These are phyloP conservation scores for Royoungia palumana DNA, from an alignment of 768 basidiomycete genomes.

Conservation along the genomic window DNA sequence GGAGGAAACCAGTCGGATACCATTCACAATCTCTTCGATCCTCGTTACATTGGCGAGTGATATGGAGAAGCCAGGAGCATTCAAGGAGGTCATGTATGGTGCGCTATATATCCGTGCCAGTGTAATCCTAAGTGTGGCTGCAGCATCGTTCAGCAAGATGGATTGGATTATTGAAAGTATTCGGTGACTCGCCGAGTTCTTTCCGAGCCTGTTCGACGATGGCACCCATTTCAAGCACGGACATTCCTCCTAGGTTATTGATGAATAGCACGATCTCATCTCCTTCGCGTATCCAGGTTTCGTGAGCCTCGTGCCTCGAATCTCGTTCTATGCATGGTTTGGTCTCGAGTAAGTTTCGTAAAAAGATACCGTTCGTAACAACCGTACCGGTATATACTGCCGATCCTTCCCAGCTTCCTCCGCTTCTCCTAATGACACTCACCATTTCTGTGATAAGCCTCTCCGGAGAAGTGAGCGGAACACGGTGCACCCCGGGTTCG, in stretches of 20 bases:
- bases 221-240: conserved; percentile 51
- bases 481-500: conserved; percentile 40
- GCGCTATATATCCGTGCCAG: conserved; percentile 45
- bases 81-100: conserved; percentile 57
- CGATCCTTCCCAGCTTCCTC: conserved; percentile 12
- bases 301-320: not conserved
- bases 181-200: conserved; percentile 39
- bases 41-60: conserved; percentile 48
- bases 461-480: conserved; percentile 18
- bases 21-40: conserved; percentile 11
- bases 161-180: not conserved
- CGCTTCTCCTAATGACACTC: conserved; percentile 16
- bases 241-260: conserved; percentile 55
- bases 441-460: conserved; percentile 31
- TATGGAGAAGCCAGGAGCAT: conserved; percentile 57
- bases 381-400: conserved; percentile 6
- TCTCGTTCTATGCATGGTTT: not conserved
- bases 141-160: not conserved
- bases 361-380: not conserved
- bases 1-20: not conserved
- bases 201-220: conserved; percentile 41
- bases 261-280: conserved; percentile 43
- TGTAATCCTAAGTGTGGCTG: conserved; percentile 31
- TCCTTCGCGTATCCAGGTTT: conserved; percentile 17
- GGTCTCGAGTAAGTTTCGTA: not conserved